A percentile compares a stretch with the other conserved stretches of the same genome.
Conservation (phyloP, 345 rosid genomes). For the Citrus sp. region DNA sequence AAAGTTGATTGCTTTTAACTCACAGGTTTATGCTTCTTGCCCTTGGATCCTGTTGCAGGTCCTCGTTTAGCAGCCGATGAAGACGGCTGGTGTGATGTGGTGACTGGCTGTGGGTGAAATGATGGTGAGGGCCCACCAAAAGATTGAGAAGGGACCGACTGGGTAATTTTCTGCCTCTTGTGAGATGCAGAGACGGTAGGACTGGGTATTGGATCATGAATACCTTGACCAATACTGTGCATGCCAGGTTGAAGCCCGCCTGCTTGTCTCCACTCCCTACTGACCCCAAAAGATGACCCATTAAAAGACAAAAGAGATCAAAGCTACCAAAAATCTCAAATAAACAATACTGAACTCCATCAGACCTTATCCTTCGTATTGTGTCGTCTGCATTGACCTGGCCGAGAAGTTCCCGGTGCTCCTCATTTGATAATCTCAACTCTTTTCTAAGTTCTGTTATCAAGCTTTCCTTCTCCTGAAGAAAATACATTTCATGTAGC, state of each 20-base stretch:
- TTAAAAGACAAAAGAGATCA: slow-evolving; percentile 1
- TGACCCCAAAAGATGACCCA: slow-evolving; percentile 9
- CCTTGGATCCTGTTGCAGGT: slow-evolving; percentile 48
- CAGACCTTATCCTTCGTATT: slow-evolving; percentile 68
- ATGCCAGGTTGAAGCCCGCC: slow-evolving; percentile 60
- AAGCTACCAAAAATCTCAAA: slow-evolving; percentile 11
- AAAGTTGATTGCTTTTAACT: slow-evolving; percentile 25
- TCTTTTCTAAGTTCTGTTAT: slow-evolving; percentile 87
- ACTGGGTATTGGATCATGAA: slow-evolving; percentile 66
- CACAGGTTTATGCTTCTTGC: slow-evolving; percentile 77
- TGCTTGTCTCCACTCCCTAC: slow-evolving; percentile 89
- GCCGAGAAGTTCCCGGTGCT: slow-evolving; percentile 81
- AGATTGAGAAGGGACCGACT: slow-evolving; percentile 57
- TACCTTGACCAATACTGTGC: slow-evolving; percentile 45
- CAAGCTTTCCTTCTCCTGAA: slow-evolving; percentile 84
- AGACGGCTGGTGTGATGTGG: slow-evolving; percentile 55
- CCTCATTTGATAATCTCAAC: slow-evolving; percentile 76
- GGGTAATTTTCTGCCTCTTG: slow-evolving; percentile 66
- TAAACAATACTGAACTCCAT: neutral
- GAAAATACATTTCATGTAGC: slow-evolving; percentile 31
- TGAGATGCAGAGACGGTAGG: slow-evolving; percentile 75
- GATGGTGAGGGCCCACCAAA: slow-evolving; percentile 56
- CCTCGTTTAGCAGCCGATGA: slow-evolving; percentile 61
- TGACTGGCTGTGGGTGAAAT: slow-evolving; percentile 55
- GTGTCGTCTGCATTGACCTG: slow-evolving; percentile 73